These are phyloP conservation scores for Abrus precatorius DNA, from an alignment of 306 rosid species.

Conservation along the genomic window DNA sequence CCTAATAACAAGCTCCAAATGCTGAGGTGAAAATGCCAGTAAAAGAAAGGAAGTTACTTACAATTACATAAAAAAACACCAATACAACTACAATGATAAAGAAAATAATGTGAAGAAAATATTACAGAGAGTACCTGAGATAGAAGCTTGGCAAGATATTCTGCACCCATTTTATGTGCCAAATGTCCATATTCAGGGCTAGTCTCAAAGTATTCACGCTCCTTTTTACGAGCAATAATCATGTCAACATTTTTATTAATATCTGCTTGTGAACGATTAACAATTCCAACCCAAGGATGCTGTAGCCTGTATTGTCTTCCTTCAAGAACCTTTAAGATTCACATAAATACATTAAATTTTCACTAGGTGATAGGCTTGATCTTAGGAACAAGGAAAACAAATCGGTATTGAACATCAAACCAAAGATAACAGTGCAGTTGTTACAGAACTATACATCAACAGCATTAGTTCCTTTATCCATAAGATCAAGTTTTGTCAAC, in stretches of 20 bases:
- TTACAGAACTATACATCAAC: conserved; percentile 68
- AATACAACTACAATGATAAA: not conserved
- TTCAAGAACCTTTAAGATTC: conserved; percentile 79
- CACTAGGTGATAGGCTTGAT: conserved; percentile 3
- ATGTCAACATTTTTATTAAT: conserved; percentile 80
- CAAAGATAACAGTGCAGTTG: conserved; percentile 27
- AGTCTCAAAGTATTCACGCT: conserved; percentile 85
- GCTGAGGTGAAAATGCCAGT: conserved; percentile 56
- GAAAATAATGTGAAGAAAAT: conserved; percentile 13
- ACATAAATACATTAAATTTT: conserved; percentile 35
- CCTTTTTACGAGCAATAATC: conserved; percentile 89
- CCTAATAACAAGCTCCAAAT: conserved; percentile 84
- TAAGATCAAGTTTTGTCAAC: conserved; percentile 90
- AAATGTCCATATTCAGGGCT: conserved; percentile 96
- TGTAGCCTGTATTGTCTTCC: conserved; percentile 87
- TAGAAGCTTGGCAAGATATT: conserved; percentile 89
- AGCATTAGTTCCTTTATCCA: conserved; percentile 65
- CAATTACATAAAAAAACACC: not conserved
- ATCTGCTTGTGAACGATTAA: conserved; percentile 75
- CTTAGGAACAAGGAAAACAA: conserved; percentile 13
- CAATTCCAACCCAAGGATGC: conserved; percentile 97
- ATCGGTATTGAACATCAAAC: not conserved
- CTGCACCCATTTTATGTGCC: conserved; percentile 94
- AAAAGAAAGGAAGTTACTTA: conserved; percentile 32
- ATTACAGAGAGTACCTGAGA: conserved; percentile 65